These are phyloP conservation scores for Pseudoneurospora amorphoporcata DNA, from an alignment of 495 filamentous ascomycete genomes.

Conservation along the genomic window DNA sequence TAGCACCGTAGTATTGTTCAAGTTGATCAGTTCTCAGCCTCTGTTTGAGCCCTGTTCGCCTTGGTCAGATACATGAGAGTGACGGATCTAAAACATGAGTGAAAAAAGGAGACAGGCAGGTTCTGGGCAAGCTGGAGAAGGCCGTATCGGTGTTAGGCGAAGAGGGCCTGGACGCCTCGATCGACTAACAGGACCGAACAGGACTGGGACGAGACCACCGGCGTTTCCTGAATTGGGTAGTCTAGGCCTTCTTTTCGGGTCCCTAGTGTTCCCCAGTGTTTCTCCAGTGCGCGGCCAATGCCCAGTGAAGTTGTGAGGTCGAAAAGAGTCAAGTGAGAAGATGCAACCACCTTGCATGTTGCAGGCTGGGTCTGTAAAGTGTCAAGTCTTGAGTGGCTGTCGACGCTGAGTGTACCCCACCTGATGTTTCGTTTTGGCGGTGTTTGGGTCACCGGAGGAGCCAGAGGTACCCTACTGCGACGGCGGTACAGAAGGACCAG, in stretches of 20 bases:
- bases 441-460: neutral
- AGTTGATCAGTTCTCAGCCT: neutral
- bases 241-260: neutral
- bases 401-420: conserved; percentile 14
- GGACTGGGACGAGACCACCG: neutral
- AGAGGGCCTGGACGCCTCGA: neutral
- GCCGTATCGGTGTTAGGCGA: neutral
- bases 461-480: neutral
- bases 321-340: conserved; percentile 3
- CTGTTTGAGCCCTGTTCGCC: neutral
- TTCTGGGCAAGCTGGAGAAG: neutral
- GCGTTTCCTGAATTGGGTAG: neutral
- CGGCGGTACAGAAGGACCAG: neutral
- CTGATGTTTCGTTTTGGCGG: conserved; percentile 11
- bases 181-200: neutral
- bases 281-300: neutral
- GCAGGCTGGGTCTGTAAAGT: conserved; percentile 22
- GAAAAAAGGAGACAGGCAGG: neutral
- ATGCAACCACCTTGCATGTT: conserved; percentile 19
- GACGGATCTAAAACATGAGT: neutral
- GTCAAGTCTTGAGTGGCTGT: conserved; percentile 24
- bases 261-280: neutral
- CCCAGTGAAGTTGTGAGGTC: neutral
- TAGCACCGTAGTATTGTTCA: neutral
- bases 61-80: neutral